Conservation (phyloP, 495 filamentous ascomycete species). For the Oidiodendron maius region DNA sequence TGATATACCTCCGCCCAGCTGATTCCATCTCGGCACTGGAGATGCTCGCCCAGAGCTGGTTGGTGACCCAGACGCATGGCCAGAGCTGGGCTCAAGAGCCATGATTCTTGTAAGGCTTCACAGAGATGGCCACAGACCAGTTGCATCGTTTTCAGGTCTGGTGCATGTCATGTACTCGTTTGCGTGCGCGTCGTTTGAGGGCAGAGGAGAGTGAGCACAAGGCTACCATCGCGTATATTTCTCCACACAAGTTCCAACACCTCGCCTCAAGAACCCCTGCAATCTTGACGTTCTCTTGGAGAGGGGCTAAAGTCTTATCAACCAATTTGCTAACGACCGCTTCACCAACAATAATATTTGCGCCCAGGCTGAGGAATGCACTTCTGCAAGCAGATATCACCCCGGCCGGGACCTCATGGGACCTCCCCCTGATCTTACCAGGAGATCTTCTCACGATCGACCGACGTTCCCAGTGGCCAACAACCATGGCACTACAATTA, state of each 20-base stretch:
- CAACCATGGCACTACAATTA: slow-evolving; percentile 4
- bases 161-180: no score
- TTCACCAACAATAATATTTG: no score
- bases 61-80: slow-evolving; percentile 64
- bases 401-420: slow-evolving; percentile 7
- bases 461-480: no score
- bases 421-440: slow-evolving; percentile 2
- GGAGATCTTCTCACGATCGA: slow-evolving; percentile 7
- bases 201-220: no score
- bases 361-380: no score
- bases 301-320: no score
- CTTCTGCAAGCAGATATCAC: neutral
- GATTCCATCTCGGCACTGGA: slow-evolving; percentile 55
- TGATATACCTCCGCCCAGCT: slow-evolving; percentile 39
- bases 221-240: neutral
- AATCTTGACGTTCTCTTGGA: no score
- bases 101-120: slow-evolving; percentile 15
- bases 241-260: neutral
- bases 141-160: slow-evolving; percentile 8
- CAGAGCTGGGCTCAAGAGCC: slow-evolving; percentile 56
- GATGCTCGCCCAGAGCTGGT: slow-evolving; percentile 72
- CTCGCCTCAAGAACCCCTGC: neutral
- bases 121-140: neutral
- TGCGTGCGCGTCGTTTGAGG: no score
- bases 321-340: no score